Evolutionary conservation across 768 basidiomycete genomes (phyloP).

Genomic region (Gautieria morchelliformis): DNA sequence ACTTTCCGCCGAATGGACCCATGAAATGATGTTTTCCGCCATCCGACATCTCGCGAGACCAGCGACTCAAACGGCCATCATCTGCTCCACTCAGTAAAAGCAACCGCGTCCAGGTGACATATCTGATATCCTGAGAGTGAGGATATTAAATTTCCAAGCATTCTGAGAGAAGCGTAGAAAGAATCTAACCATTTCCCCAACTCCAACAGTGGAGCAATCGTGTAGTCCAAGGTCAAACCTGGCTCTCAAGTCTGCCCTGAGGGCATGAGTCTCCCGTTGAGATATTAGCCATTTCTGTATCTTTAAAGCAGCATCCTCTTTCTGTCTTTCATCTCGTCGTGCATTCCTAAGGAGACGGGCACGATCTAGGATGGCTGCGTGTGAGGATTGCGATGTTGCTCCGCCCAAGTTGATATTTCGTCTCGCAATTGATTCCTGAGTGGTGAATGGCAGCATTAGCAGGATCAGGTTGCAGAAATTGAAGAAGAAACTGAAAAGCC

Average conservation of each 20-base stretch:
- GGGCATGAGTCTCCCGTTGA: conserved; percentile 27
- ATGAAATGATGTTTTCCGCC: conserved; percentile 27
- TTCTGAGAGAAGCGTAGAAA: not conserved
- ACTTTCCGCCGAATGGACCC: conserved; percentile 26
- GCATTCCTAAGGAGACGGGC: conserved; percentile 54
- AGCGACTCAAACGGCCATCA: conserved; percentile 22
- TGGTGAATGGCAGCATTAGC: conserved; percentile 2
- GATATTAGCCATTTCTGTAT: conserved; percentile 72
- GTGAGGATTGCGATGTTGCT: conserved; percentile 37
- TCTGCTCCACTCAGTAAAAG: conserved; percentile 49
- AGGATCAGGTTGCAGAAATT: not conserved
- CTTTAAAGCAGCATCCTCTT: conserved; percentile 46
- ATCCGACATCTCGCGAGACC: conserved; percentile 18
- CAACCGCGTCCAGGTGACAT: conserved; percentile 51
- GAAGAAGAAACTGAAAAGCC: too few species aligned
- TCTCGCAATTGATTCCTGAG: conserved; percentile 3
- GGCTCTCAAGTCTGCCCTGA: conserved; percentile 35
- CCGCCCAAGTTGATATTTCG: conserved; percentile 76
- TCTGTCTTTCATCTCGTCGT: conserved; percentile 43
- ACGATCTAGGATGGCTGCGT: conserved; percentile 48
- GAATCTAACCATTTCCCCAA: not conserved
- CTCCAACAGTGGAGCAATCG: not conserved
- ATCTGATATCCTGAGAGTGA: conserved; percentile 32
- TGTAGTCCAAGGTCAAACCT: conserved; percentile 30
- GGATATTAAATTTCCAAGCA: not conserved